Evolutionary conservation across 2,329 filamentous ascomycete species (phyloP), one percentile per base, ranked within the genome.

Genomic region (Thelonectria rubi): DNA sequence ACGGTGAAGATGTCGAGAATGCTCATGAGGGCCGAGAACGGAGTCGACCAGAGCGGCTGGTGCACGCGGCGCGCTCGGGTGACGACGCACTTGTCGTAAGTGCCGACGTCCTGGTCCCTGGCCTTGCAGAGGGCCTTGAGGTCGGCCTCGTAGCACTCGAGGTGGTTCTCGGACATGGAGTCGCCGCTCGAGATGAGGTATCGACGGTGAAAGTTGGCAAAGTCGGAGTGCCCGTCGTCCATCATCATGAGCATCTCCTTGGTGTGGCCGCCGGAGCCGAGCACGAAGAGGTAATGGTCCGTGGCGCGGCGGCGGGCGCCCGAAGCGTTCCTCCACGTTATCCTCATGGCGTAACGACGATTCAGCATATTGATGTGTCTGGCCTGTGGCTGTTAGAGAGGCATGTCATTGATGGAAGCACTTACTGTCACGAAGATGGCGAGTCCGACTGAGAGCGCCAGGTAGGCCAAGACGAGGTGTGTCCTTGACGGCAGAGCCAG

Each of bases 261-360:
- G 0, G 95, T 97, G 78, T 99, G 95, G 1, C 95, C 95, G 32
- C 95, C 95, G 3, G 92, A 96, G 54, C 95, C 95, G 21, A 98
- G 89, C 24, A 98, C 89, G 65, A 97, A 86, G 32, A 97, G 81
- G 55, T 93, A 81, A 75, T 94, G 85, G 24, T 78, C 78, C 3
- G 70, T 67, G 3, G 43, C 21, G 7, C 32, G 62, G 20, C 55
- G 51, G 20, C 58, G 62, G 2, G 47, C 49, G 7, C 30, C 32
- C 1, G 10, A 18, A 17, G 45, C 21, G 34, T 48, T 47, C 15
- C 59, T 5, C 71, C 73, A 17, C 72, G 64, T 20, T 43, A 32
- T 7, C 39, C 47, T 58, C n/a, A 40, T 49, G n/a, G 54, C 17
- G 34, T 66, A 66, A n/a, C 70, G 73, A 1, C 43, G 65, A 0